These are phyloP conservation scores for Barnettozyma wickerhamii DNA, from an alignment of 805 yeast genomes.

Conservation along the genomic window DNA sequence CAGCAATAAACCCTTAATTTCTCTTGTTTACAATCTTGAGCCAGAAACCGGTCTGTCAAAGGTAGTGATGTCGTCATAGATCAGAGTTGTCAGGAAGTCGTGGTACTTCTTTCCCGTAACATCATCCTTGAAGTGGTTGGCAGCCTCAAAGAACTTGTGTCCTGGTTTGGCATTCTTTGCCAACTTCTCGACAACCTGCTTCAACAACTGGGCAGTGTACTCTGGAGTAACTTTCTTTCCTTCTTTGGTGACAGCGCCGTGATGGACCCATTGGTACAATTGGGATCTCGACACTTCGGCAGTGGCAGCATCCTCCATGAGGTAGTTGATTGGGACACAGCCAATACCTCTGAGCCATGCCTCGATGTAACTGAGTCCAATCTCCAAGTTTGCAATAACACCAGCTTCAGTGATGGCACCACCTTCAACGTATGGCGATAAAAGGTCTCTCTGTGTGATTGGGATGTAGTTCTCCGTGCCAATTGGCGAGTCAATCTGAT, in stretches of 20 bases:
- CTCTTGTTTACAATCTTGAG: conserved; percentile 9
- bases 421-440: conserved; percentile 57
- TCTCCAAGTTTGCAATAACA: conserved; percentile 64
- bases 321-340: conserved; percentile 78
- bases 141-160: conserved; percentile 67
- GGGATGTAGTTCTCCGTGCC: conserved; percentile 39
- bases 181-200: conserved; percentile 56
- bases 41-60: conserved; percentile 21
- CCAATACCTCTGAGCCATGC: conserved; percentile 84
- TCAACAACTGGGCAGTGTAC: conserved; percentile 50
- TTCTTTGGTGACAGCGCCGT: conserved; percentile 55
- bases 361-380: conserved; percentile 78
- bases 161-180: conserved; percentile 45
- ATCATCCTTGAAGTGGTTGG: conserved; percentile 67
- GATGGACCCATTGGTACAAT: conserved; percentile 80
- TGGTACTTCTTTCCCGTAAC: conserved; percentile 68
- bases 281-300: conserved; percentile 85
- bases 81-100: conserved; percentile 71
- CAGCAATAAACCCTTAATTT: too few relatives aligned
- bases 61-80: conserved; percentile 69
- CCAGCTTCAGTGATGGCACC: conserved; percentile 68
- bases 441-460: conserved; percentile 47
- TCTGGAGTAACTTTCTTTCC: conserved; percentile 58
- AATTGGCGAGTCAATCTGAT: conserved; percentile 50
- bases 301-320: conserved; percentile 90